phyloP scores from a whole-genome alignment of 2,329 filamentous ascomycete genomes.

The Fusarium sacchari region DNA sequence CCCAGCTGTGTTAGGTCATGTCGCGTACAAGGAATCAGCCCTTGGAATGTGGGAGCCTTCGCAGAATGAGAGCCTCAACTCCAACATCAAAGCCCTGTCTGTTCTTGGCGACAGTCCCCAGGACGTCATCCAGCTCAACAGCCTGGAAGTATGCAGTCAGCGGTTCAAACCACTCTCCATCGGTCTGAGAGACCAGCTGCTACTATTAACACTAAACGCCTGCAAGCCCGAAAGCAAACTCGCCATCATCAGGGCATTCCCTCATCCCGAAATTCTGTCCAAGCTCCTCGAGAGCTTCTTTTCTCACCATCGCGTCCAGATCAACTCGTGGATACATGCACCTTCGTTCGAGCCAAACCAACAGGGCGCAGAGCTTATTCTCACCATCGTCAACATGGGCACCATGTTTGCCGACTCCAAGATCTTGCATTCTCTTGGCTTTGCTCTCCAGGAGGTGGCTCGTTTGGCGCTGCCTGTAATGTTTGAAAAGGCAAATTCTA shows the following conservation, averaged over 20 bases:
- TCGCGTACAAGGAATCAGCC: neutral
- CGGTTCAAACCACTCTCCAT: neutral
- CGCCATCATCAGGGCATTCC: neutral
- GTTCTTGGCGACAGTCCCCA: neutral
- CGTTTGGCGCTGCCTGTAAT: neutral
- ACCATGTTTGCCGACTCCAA: neutral
- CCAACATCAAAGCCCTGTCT: neutral
- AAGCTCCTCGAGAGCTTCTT: slow-evolving; percentile 1
- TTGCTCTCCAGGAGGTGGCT: neutral
- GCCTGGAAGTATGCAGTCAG: neutral
- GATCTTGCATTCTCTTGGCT: neutral
- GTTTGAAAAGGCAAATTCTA: neutral
- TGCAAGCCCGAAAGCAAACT: neutral
- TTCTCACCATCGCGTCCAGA: neutral
- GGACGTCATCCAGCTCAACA: neutral
- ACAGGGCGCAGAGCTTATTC: neutral
- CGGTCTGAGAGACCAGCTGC: neutral
- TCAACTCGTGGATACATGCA: neutral
- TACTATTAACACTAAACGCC: neutral
- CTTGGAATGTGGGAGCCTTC: neutral
- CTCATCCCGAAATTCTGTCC: neutral
- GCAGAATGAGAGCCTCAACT: neutral
- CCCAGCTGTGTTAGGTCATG: neutral
- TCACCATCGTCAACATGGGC: neutral
- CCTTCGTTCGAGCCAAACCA: neutral